Evolutionary conservation across 176 grass and related monocot species (phyloP).

Genomic region (Secale cereale): DNA sequence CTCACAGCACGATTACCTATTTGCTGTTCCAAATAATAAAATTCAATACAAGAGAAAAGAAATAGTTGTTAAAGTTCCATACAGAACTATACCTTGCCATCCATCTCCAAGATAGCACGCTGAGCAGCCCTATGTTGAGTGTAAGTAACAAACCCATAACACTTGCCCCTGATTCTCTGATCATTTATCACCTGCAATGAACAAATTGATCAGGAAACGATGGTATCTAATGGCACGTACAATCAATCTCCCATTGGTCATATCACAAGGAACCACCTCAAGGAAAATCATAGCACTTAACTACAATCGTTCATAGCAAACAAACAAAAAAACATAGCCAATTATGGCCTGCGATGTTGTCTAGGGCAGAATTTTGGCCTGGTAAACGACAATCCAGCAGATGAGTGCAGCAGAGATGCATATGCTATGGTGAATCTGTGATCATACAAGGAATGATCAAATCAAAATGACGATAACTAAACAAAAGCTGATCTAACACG

Average conservation of each 20-base stretch:
- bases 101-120: constrained; percentile 68
- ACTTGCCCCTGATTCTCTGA: constrained; percentile 73
- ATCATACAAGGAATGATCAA: background rate
- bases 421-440: background rate
- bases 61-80: background rate
- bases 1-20: constrained; percentile 69
- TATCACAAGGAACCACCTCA: background rate
- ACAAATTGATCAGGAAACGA: constrained; percentile 3
- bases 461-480: background rate
- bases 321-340: background rate
- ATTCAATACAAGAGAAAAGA: constrained; percentile 5
- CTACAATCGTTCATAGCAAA: constrained; percentile 6
- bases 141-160: constrained; percentile 85
- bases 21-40: constrained; percentile 41
- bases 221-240: background rate
- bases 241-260: background rate
- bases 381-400: background rate
- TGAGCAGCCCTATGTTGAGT: constrained; percentile 65
- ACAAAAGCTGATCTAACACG: background rate
- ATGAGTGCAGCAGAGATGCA: background rate
- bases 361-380: background rate
- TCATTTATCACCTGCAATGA: constrained; percentile 81
- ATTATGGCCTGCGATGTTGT: background rate
- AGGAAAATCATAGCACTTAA: background rate
- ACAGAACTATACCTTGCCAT: constrained; percentile 63